Percentiles rank a stretch among this genome's conserved stretches.
These are phyloP conservation scores for Plasmopara halstedii DNA, from an alignment of 352 stramenopile species.

Conservation along the genomic window DNA sequence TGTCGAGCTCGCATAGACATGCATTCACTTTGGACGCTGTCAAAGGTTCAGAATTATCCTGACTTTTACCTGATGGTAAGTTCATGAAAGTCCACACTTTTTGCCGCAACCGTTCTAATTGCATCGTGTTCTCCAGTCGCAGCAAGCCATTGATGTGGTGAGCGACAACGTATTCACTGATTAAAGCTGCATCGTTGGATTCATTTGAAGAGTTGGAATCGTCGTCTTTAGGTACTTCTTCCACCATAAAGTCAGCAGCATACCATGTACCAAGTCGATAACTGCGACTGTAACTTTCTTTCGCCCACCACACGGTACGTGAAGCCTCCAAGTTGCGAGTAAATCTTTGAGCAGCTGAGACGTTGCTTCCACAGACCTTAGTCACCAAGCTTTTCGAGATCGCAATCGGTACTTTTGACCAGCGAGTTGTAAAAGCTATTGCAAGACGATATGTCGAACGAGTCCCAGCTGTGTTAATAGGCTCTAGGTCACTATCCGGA, in stretches of 20 bases:
- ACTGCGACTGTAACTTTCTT: slow-evolving; percentile 67
- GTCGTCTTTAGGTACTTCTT: slow-evolving; percentile 7
- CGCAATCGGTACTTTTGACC: slow-evolving; percentile 48
- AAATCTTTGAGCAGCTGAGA: slow-evolving; percentile 42
- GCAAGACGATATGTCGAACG: slow-evolving; percentile 57
- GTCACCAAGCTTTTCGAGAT: slow-evolving; percentile 61
- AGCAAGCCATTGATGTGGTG: slow-evolving; percentile 34
- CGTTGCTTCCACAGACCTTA: slow-evolving; percentile 41
- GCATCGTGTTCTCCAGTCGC: slow-evolving; percentile 40
- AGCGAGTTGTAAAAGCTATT: slow-evolving; percentile 38
- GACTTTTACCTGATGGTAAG: slow-evolving; percentile 1
- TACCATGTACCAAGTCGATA: slow-evolving; percentile 77
- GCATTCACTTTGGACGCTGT: slow-evolving; percentile 25
- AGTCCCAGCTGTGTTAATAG: slow-evolving; percentile 29
- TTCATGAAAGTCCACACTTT: slow-evolving; percentile 45
- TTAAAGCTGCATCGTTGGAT: background rate
- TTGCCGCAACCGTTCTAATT: slow-evolving; percentile 59
- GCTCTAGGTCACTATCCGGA: slow-evolving; percentile 16
- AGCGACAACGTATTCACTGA: slow-evolving; percentile 11
- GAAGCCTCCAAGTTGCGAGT: slow-evolving; percentile 37
- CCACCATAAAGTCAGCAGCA: slow-evolving; percentile 30
- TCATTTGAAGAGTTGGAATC: slow-evolving; percentile 1
- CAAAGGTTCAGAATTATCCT: slow-evolving; percentile 2
- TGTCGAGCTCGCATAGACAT: slow-evolving; percentile 28
- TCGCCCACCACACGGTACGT: slow-evolving; percentile 64